Evolutionary conservation across 805 yeast species (phyloP), one percentile per base, ranked within the genome.

Genomic region (Myxozyma geophila): DNA sequence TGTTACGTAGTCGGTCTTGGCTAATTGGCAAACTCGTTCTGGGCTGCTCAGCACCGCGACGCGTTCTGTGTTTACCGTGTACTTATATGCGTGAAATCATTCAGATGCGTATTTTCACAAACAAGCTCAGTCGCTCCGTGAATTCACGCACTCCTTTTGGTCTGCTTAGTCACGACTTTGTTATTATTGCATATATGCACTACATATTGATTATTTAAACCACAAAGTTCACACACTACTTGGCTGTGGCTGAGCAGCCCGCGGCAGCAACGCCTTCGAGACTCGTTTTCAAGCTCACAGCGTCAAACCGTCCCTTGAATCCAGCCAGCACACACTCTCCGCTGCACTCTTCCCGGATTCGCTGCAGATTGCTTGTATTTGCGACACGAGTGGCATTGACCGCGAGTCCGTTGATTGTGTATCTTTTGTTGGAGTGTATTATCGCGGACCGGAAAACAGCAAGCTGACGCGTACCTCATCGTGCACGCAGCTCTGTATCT

Each of bases 231-330:
- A 50, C 4, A 23, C 36, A 23, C n/a, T 12, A 19, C 9, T 9
- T 1, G 41, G 36, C 28, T 49, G 53, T 19, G 53, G 53, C 53
- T 49, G 53, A 49, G 53, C 53, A 47, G n/a, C 23, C 50, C 7
- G 50, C 50, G 36, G 36, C 50, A 8, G 36, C 36, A 13, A 17
- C 15, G 13, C 40, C 2, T 12, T 15, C 35, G 36, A 47, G 35
- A 28, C 51, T 21, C 8, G 13, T 19, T 5, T 28, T 2, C 5
- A 28, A 5, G 5, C 28, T 28, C 28, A 28, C 28, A 28, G 2
- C 28, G 28, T 28, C 28, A 28, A 28, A 28, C 28, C 28, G 28
- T 28, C 28, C 28, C 28, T 28, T 28, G 28, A 28, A 28, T 3
- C 28, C 28, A 28, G 28, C 28, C 28, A 28, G 28, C 28, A 28